These are phyloP conservation scores for Cutaneotrichosporon dermatis DNA, from an alignment of 1,284 basidiomycete species.

Conservation along the genomic window DNA sequence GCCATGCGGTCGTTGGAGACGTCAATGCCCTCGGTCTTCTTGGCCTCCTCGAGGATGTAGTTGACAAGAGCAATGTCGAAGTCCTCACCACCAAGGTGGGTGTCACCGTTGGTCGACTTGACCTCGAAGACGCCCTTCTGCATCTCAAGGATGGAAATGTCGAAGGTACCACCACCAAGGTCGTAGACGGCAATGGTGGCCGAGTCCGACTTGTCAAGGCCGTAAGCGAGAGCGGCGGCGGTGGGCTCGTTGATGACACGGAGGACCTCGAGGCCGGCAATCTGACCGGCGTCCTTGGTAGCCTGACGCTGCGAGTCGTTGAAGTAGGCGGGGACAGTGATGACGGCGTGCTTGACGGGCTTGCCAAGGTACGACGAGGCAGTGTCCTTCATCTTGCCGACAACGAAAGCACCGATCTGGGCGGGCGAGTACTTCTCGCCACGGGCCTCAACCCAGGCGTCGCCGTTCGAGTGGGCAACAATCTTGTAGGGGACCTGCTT, in stretches of 20 bases:
- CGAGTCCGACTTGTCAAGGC: slow-evolving; percentile 74
- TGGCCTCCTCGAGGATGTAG: slow-evolving; percentile 84
- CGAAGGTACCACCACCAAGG: slow-evolving; percentile 89
- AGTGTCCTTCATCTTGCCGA: slow-evolving; percentile 94
- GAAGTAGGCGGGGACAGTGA: slow-evolving; percentile 98
- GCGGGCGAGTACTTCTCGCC: slow-evolving; percentile 58
- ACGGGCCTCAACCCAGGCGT: slow-evolving; percentile 68
- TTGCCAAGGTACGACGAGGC: slow-evolving; percentile 89
- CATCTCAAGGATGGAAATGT: slow-evolving; percentile 98
- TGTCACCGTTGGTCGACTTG: slow-evolving; percentile 98
- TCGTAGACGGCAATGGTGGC: slow-evolving; percentile 95
- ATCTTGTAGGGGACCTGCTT: slow-evolving; percentile 68
- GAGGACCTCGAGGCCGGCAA: slow-evolving; percentile 93
- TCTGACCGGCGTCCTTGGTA: slow-evolving; percentile 99
- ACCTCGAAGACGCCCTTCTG: slow-evolving; percentile 99
- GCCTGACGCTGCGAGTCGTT: slow-evolving; percentile 99
- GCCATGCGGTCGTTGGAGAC: slow-evolving; percentile 87
- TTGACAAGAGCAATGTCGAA: slow-evolving; percentile 90
- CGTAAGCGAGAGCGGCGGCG: slow-evolving; percentile 94
- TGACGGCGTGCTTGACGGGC: slow-evolving; percentile 90
- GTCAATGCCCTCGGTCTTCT: slow-evolving; percentile 83
- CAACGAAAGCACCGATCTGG: slow-evolving; percentile 71
- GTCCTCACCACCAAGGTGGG: slow-evolving; percentile 97
- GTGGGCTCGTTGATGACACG: slow-evolving; percentile 99
- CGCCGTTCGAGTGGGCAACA: slow-evolving; percentile 59